Percentiles rank a stretch among this genome's conserved stretches.
Conservation (phyloP, 805 yeast species). For the Yamadazyma laniorum region DNA sequence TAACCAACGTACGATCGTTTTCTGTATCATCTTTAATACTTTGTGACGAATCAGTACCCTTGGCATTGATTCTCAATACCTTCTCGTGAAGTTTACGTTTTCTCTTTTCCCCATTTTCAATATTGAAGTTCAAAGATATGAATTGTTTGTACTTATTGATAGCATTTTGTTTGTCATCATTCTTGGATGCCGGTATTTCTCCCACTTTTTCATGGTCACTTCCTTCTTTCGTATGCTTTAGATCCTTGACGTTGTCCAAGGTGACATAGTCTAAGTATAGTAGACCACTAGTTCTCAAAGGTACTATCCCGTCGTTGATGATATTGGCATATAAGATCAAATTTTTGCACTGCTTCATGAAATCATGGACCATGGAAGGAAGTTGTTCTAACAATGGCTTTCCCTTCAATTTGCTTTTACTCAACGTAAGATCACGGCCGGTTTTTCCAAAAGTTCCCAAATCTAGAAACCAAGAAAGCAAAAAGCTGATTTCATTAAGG, state of each 20-base stretch:
- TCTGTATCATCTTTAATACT: slow-evolving; percentile 13
- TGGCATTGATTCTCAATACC: slow-evolving; percentile 21
- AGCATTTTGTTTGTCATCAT: slow-evolving; percentile 4
- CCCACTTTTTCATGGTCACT: slow-evolving; percentile 19
- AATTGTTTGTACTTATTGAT: slow-evolving; percentile 17
- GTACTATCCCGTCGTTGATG: slow-evolving; percentile 46
- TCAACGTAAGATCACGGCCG: slow-evolving; percentile 43
- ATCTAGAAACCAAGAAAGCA: slow-evolving; percentile 41
- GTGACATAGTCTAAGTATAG: slow-evolving; percentile 44
- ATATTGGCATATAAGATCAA: slow-evolving; percentile 45
- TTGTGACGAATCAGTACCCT: slow-evolving; percentile 17
- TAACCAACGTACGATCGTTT: slow-evolving; percentile 8
- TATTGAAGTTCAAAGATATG: slow-evolving; percentile 18
- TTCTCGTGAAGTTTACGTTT: slow-evolving; percentile 16
- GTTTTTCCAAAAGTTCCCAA: slow-evolving; percentile 46
- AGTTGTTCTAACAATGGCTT: slow-evolving; percentile 37
- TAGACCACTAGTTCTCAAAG: slow-evolving; percentile 42
- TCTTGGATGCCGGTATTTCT: slow-evolving; percentile 27
- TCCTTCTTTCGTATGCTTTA: slow-evolving; percentile 18
- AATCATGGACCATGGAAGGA: slow-evolving; percentile 38
- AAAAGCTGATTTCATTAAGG: slow-evolving; percentile 38
- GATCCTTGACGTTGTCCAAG: slow-evolving; percentile 35
- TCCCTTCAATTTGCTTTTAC: slow-evolving; percentile 29
- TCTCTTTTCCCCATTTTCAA: slow-evolving; percentile 8
- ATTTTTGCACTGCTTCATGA: slow-evolving; percentile 28